Conservation (phyloP, 345 rosid species). For the rapeseed (Brassica napus) region DNA sequence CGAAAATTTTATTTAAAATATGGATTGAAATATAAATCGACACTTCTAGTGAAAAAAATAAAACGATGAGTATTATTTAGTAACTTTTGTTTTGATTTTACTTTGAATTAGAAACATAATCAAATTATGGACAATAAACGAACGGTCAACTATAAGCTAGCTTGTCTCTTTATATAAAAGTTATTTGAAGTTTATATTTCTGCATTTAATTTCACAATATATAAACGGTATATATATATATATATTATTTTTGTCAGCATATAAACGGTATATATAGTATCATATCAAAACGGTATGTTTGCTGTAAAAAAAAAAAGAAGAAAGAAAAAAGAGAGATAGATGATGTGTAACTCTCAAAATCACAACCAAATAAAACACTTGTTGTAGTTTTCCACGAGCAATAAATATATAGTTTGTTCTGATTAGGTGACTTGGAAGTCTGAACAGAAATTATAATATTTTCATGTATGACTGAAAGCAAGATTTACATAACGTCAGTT, state of each 20-base stretch:
- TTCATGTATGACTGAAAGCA: neutral
- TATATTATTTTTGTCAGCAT: too few species aligned
- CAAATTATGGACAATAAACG: neutral
- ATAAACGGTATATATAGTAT: too few species aligned
- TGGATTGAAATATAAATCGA: too few species aligned
- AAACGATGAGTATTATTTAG: neutral
- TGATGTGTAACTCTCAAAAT: neutral
- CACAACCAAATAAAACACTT: neutral
- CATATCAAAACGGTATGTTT: too few species aligned
- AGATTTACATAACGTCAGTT: neutral
- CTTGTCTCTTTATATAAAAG: neutral
- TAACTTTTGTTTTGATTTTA: neutral
- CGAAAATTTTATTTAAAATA: too few species aligned
- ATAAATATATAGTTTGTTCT: conserved; percentile 1
- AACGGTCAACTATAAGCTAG: neutral
- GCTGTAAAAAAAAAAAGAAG: neutral
- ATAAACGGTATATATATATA: too few species aligned
- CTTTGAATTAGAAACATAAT: neutral
- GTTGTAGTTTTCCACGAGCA: neutral
- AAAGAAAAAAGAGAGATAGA: neutral
- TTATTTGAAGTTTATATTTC: neutral
- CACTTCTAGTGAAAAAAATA: too few species aligned
- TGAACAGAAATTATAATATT: conserved; percentile 10
- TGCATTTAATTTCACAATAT: too few species aligned
- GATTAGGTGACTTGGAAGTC: neutral